Base-by-base conservation (phyloP, 441 rosid genomes). In the Iberis amara region DNA sequence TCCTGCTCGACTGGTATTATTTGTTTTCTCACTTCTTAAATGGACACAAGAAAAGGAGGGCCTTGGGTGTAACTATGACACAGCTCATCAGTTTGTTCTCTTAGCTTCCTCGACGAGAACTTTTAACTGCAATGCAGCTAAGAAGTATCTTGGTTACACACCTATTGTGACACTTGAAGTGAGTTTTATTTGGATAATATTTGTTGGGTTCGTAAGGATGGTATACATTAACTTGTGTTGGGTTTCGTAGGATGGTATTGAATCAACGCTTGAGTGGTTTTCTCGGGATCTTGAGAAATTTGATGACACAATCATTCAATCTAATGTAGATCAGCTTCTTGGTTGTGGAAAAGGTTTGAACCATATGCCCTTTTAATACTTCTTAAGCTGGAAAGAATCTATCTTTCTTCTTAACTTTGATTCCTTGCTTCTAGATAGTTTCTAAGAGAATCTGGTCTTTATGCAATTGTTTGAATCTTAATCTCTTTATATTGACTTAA, bases 321-420 rank as follows among this genome's bases (percentile, higher is more conserved):
- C 96, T 49, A 88, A 78, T 62, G 89, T 68, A 53, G 81, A 91
- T 40, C 78, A 75, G 79, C 68, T 91, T 63, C 81, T 88, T 12
- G 98, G 96, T 7, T 40, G 84, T 30, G 95, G 98, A 60, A 82
- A 78, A 88, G 91, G 98, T 91, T 66, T 48, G 77, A 41, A 43
- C 43, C 63, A 54, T 12, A 37, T 54, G n/a, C 42, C 23, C 30
- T 21, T 7, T 1, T 12, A 41, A 36, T 9, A 35, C 4, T 40
- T 13, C 31, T 30, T 12, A 38, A 11, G 7, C 45, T 31, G 41
- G 28, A 50, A 49, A 50, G 6, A 57, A 36, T 41, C 28, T 27
- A 11, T 40, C 11, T 47, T 54, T 24, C 8, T 36, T 50, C 12
- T 50, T 6, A 30, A 13, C 26, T 57, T 30, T 14, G 64, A 37